Conservation (phyloP, 2,329 filamentous ascomycete species). For the Diaporthe sp. region DNA sequence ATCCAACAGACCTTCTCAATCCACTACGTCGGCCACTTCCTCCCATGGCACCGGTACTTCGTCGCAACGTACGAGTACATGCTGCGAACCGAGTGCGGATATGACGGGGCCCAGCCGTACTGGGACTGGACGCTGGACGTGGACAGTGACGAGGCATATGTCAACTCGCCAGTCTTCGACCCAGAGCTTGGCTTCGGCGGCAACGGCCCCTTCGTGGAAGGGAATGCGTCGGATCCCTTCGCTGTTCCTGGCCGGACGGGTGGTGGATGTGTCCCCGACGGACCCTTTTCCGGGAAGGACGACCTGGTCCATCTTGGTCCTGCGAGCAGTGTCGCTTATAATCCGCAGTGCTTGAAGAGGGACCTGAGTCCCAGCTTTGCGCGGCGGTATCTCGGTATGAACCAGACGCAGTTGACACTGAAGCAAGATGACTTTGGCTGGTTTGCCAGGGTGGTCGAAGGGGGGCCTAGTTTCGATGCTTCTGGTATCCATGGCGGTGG, state of each 20-base stretch:
- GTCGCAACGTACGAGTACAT: conserved; percentile 44
- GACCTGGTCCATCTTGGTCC: background rate
- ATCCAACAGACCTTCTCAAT: background rate
- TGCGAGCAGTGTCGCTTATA: background rate
- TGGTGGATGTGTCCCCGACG: background rate
- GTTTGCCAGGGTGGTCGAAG: background rate
- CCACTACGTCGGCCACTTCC: conserved; percentile 30
- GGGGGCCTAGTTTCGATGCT: background rate
- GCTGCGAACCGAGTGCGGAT: conserved; percentile 47
- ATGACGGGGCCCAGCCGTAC: conserved; percentile 43
- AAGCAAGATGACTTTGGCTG: background rate
- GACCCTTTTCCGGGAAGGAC: background rate
- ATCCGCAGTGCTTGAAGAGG: background rate
- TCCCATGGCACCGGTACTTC: conserved; percentile 46
- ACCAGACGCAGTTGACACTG: background rate
- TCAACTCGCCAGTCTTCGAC: background rate
- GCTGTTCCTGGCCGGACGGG: background rate
- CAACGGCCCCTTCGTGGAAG: conserved; percentile 44
- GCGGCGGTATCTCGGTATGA: too few relatives aligned
- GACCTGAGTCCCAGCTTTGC: too few relatives aligned
- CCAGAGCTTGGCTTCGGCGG: background rate
- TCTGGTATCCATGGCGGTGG: background rate
- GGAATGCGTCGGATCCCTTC: conserved; percentile 29
- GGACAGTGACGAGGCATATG: background rate
- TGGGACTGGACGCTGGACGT: conserved; percentile 40